phyloP scores from a whole-genome alignment of 176 grass and related monocot genomes.

The Thalia dealbata region DNA sequence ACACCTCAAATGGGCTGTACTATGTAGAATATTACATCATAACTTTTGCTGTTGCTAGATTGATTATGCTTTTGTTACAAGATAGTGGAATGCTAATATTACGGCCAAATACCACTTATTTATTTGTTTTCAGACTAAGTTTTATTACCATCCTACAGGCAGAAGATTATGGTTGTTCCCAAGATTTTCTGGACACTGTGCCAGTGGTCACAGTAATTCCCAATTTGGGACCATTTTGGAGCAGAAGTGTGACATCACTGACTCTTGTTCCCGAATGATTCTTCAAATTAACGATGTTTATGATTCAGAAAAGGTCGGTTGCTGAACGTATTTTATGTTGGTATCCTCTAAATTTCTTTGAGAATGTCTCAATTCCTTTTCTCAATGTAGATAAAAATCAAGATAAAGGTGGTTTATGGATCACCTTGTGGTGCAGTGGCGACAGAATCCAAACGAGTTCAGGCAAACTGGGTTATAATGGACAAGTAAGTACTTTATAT shows the following conservation, averaged over 20 bases:
- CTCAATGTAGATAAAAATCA: conserved; percentile 59
- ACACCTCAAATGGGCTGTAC: too few relatives aligned
- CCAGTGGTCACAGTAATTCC: conserved; percentile 70
- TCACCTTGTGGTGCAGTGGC: conserved; percentile 67
- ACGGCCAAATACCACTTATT: too few relatives aligned
- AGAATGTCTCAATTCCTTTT: background rate
- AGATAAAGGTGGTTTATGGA: conserved; percentile 68
- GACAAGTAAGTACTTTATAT: conserved; percentile 52
- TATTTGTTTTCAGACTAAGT: too few relatives aligned
- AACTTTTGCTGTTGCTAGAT: too few relatives aligned
- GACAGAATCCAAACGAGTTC: conserved; percentile 64
- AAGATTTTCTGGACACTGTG: conserved; percentile 72
- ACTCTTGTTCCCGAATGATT: conserved; percentile 64
- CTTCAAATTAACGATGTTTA: conserved; percentile 49
- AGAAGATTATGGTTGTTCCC: conserved; percentile 91
- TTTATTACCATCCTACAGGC: conserved; percentile 24
- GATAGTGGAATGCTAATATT: too few relatives aligned
- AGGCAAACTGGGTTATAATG: conserved; percentile 93
- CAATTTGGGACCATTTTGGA: conserved; percentile 32
- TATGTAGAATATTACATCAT: too few relatives aligned
- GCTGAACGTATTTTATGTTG: conserved; percentile 1
- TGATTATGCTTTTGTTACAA: too few relatives aligned
- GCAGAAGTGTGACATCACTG: conserved; percentile 70
- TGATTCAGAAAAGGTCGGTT: conserved; percentile 68
- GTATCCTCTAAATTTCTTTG: background rate